These are phyloP conservation scores for Acer saccharum DNA, from an alignment of 345 rosid genomes.

Conservation along the genomic window DNA sequence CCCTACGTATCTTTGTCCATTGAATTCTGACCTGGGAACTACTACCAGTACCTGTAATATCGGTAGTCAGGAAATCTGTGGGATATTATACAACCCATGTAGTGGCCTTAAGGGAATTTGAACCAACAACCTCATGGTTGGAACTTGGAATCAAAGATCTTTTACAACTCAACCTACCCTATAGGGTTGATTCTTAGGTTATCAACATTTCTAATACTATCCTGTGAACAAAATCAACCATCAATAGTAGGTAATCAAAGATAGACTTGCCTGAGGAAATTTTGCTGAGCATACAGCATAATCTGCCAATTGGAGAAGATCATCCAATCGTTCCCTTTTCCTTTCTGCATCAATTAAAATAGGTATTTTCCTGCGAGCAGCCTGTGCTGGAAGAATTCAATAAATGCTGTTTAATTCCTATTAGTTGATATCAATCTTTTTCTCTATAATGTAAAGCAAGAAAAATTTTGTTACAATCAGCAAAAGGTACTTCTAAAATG, in stretches of 20 bases:
- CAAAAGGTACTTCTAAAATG: not conserved
- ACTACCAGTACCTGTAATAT: not conserved
- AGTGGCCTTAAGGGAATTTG: not conserved
- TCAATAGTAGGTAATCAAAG: constrained; percentile 13
- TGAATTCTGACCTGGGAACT: not conserved
- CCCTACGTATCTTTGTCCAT: not conserved
- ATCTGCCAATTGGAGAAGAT: constrained; percentile 59
- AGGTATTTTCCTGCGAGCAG: constrained; percentile 67
- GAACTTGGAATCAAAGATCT: not conserved
- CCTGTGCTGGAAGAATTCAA: constrained; percentile 70
- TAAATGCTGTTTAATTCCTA: constrained; percentile 8
- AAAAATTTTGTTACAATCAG: not conserved
- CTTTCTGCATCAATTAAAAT: constrained; percentile 82
- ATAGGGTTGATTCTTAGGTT: not conserved
- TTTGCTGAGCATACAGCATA: constrained; percentile 78
- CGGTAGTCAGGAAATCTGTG: not conserved
- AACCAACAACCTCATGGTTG: not conserved
- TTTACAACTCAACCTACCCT: not conserved
- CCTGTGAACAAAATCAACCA: not conserved
- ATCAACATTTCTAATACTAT: constrained; percentile 1
- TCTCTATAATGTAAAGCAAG: not conserved
- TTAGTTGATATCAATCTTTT: constrained; percentile 13
- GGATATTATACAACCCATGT: not conserved
- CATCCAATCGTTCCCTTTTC: constrained; percentile 77
- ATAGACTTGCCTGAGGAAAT: constrained; percentile 69